Evolutionary conservation across 192 early-diverging fungal genomes (phyloP).

Genomic region (Coemansia sp.): DNA sequence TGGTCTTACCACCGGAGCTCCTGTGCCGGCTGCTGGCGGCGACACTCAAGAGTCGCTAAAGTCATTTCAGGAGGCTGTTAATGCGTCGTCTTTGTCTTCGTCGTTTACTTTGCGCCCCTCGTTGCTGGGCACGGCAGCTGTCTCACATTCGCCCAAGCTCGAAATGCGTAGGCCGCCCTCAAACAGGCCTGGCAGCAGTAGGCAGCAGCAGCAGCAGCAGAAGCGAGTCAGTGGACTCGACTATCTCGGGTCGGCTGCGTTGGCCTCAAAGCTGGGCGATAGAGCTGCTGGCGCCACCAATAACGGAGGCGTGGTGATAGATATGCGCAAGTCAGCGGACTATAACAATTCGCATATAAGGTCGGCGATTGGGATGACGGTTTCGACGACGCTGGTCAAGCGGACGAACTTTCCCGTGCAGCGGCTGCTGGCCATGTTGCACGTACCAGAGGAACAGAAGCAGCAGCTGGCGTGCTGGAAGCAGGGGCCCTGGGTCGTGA

Average conservation of each 20-base stretch:
- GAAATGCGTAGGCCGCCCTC: not conserved
- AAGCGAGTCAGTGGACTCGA: slow-evolving; percentile 2
- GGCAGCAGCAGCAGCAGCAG: not conserved
- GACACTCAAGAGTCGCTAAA: not conserved
- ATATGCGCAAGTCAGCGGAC: slow-evolving; percentile 69
- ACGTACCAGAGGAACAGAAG: slow-evolving; percentile 57
- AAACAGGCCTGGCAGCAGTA: not conserved
- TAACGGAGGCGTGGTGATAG: slow-evolving; percentile 62
- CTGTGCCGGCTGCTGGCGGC: not conserved
- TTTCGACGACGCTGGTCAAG: slow-evolving; percentile 76
- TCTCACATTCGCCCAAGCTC: not conserved
- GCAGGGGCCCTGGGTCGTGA: slow-evolving; percentile 62
- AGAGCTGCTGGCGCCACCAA: slow-evolving; percentile 3
- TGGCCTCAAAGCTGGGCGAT: slow-evolving; percentile 11
- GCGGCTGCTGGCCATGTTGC: slow-evolving; percentile 63
- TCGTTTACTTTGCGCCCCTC: not conserved
- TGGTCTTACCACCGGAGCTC: not conserved
- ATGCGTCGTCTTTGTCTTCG: not conserved
- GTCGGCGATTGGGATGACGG: slow-evolving; percentile 67
- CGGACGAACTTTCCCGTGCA: slow-evolving; percentile 67
- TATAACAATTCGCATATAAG: slow-evolving; percentile 60
- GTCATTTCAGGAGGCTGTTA: slow-evolving; percentile 5
- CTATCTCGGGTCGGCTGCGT: slow-evolving; percentile 17
- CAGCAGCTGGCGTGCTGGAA: slow-evolving; percentile 61
- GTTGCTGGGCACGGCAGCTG: not conserved